Evolutionary conservation across 768 basidiomycete genomes (phyloP).

Genomic region (Lactarius tabidus): DNA sequence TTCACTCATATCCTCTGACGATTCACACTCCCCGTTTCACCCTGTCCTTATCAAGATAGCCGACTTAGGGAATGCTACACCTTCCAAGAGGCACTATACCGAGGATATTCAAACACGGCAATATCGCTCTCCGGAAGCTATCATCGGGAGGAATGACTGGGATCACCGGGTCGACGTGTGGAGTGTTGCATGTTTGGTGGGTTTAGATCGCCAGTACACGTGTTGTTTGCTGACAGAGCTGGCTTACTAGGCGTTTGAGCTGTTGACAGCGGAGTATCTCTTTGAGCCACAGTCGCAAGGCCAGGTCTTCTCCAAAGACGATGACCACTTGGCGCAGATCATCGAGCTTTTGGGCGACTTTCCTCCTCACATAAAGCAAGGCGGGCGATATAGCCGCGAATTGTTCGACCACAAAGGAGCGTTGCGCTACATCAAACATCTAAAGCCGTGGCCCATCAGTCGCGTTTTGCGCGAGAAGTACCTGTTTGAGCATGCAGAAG

Average conservation of each 20-base stretch:
- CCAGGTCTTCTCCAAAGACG: slow-evolving; percentile 83
- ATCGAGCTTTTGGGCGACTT: slow-evolving; percentile 87
- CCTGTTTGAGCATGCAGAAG: slow-evolving; percentile 56
- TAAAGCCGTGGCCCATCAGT: slow-evolving; percentile 78
- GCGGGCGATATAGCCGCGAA: slow-evolving; percentile 80
- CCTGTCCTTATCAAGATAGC: slow-evolving; percentile 88
- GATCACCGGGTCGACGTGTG: slow-evolving; percentile 83
- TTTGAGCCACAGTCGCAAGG: slow-evolving; percentile 86
- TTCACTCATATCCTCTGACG: slow-evolving; percentile 16
- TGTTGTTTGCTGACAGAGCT: background rate
- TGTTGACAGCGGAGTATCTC: slow-evolving; percentile 86
- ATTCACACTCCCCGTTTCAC: slow-evolving; percentile 13
- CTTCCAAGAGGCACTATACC: slow-evolving; percentile 84
- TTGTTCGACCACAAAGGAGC: slow-evolving; percentile 68
- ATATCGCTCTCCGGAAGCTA: slow-evolving; percentile 92
- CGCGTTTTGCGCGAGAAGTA: slow-evolving; percentile 92
- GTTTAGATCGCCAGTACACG: slow-evolving; percentile 28
- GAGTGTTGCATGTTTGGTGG: slow-evolving; percentile 84
- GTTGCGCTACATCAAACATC: slow-evolving; percentile 65
- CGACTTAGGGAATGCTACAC: slow-evolving; percentile 91
- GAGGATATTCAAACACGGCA: slow-evolving; percentile 97
- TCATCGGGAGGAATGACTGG: slow-evolving; percentile 85
- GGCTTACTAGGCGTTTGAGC: slow-evolving; percentile 64
- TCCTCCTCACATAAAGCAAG: slow-evolving; percentile 67
- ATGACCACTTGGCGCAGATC: slow-evolving; percentile 95